Percentiles rank a stretch among this genome's conserved stretches.
These are phyloP conservation scores for Diaporthe nobilis DNA, from an alignment of 2,329 filamentous ascomycete genomes.

Conservation along the genomic window DNA sequence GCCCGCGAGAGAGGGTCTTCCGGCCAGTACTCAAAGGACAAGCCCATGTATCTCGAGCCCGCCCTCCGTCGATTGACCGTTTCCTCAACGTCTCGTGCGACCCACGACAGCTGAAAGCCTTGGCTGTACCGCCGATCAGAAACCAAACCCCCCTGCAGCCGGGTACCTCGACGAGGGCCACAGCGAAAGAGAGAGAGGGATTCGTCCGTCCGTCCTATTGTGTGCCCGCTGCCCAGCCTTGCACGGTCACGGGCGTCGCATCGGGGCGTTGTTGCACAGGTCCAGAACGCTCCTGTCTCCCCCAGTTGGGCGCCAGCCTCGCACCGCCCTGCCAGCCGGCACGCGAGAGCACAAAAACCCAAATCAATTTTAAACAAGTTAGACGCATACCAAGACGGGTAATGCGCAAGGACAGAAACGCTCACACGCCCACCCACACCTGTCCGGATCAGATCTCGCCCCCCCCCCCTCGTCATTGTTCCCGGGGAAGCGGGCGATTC, in stretches of 20 bases:
- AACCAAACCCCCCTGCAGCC: conserved; percentile 26
- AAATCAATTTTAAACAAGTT: conserved; percentile 32
- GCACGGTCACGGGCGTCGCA: conserved; percentile 32
- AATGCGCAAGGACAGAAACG: conserved; percentile 30
- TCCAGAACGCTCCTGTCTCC: conserved; percentile 10
- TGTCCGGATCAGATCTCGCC: background rate
- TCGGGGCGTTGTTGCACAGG: conserved; percentile 25
- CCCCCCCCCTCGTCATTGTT: background rate
- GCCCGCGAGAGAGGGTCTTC: background rate
- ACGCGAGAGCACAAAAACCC: conserved; percentile 1
- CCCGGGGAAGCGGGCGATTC: conserved; percentile 22
- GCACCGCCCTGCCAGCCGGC: conserved; percentile 25
- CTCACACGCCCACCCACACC: background rate
- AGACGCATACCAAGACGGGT: conserved; percentile 35
- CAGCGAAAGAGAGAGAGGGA: background rate
- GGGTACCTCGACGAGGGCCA: conserved; percentile 11
- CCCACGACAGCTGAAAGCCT: conserved; percentile 26
- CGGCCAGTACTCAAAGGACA: background rate
- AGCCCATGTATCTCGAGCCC: background rate
- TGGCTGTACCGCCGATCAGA: conserved; percentile 33
- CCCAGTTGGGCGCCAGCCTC: conserved; percentile 20
- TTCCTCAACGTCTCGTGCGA: conserved; percentile 29
- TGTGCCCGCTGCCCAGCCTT: conserved; percentile 32
- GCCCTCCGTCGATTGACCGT: conserved; percentile 17
- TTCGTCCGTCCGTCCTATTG: conserved; percentile 25